These are phyloP conservation scores for Eucalyptus marginata DNA, from an alignment of 345 rosid species.

Conservation along the genomic window DNA sequence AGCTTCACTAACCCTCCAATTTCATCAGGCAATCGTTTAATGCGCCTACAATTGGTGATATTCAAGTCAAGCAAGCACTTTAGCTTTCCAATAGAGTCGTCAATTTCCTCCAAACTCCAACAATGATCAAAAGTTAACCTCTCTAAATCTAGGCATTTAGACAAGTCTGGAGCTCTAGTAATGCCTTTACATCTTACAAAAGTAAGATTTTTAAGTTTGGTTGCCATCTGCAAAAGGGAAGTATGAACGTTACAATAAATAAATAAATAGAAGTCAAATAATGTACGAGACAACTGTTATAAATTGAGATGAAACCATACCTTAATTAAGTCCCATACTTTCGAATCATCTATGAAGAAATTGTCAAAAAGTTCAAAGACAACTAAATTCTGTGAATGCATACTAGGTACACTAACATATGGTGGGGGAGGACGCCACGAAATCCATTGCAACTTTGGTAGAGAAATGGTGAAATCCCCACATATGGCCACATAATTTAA, in stretches of 20 bases:
- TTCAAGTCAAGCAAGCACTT: neutral
- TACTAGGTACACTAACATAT: too few species aligned
- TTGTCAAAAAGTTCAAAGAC: neutral
- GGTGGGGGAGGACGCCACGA: too few species aligned
- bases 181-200: rapidly evolving
- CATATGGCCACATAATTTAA: rapidly evolving
- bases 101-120: rapidly evolving
- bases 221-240: too few species aligned
- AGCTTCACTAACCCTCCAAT: neutral
- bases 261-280: too few species aligned
- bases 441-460: neutral
- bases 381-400: neutral
- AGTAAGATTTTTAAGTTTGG: too few species aligned
- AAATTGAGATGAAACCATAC: too few species aligned
- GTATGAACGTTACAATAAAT: rapidly evolving
- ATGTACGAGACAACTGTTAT: rapidly evolving
- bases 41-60: rapidly evolving
- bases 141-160: neutral
- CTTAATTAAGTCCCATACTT: too few species aligned
- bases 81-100: neutral
- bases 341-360: too few species aligned
- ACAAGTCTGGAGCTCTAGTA: neutral
- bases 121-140: rapidly evolving
- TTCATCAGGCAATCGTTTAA: neutral
- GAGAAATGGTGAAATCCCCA: neutral